Evolutionary conservation across 2,329 filamentous ascomycete species (phyloP).

Genomic region (Penicillium vulpinum): DNA sequence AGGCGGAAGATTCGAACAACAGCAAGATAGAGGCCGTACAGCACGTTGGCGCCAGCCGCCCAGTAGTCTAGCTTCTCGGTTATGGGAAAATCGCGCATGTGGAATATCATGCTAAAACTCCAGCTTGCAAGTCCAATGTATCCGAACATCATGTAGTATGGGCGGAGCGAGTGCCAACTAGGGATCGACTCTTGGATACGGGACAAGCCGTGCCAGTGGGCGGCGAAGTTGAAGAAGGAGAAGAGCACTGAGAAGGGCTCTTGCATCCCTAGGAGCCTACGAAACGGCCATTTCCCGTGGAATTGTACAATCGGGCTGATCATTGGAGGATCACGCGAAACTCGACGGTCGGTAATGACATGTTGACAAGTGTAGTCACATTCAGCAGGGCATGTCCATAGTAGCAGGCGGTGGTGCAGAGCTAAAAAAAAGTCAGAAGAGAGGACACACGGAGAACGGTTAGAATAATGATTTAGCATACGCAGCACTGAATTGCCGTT

Average conservation of each 20-base stretch:
- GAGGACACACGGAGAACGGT: conserved; percentile 8
- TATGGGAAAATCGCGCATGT: conserved; percentile 77
- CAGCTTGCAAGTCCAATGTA: conserved; percentile 81
- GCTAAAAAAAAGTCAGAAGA: conserved; percentile 53
- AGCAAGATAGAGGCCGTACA: conserved; percentile 89
- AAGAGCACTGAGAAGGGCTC: conserved; percentile 93
- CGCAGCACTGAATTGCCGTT: conserved; percentile 67
- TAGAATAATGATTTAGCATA: conserved; percentile 49
- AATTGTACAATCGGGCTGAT: conserved; percentile 77
- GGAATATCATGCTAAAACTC: conserved; percentile 88
- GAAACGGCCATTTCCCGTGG: conserved; percentile 98
- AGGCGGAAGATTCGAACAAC: conserved; percentile 80
- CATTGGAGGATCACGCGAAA: conserved; percentile 64
- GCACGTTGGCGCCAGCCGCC: conserved; percentile 80
- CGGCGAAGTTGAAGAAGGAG: conserved; percentile 85
- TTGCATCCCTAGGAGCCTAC: conserved; percentile 86
- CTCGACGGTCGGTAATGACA: conserved; percentile 74
- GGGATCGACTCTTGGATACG: conserved; percentile 72
- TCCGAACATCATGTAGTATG: conserved; percentile 78
- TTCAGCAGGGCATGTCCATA: conserved; percentile 91
- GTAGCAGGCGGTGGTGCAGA: conserved; percentile 76
- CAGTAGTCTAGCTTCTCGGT: conserved; percentile 98
- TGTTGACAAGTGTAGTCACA: conserved; percentile 99
- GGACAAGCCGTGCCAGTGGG: conserved; percentile 74
- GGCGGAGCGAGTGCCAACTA: conserved; percentile 69